Evolutionary conservation across 129 eudicot genomes (phyloP).

Genomic region (Flaveria robusta): DNA sequence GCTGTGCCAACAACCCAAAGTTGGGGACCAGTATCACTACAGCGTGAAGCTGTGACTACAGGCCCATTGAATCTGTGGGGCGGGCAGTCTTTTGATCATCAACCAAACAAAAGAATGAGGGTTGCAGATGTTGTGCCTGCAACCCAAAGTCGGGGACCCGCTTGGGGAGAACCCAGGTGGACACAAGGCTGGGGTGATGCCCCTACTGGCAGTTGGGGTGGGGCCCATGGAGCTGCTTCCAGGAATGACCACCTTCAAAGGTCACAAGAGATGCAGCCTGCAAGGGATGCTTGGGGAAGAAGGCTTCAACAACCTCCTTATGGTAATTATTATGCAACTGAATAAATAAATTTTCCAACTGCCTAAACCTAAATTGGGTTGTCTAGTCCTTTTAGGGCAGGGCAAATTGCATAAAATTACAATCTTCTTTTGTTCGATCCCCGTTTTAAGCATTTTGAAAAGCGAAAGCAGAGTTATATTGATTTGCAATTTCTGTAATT

Average conservation of each 20-base stretch:
- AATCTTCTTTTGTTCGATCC: too few relatives aligned
- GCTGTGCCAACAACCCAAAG: conserved; percentile 27
- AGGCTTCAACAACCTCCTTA: conserved; percentile 26
- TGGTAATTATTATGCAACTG: conserved; percentile 25
- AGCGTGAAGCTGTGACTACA: conserved; percentile 3
- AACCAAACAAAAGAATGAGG: conserved; percentile 27
- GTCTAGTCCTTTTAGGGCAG: too few relatives aligned
- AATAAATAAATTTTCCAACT: neutral
- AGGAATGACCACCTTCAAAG: neutral
- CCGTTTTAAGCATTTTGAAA: too few relatives aligned
- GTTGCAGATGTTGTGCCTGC: conserved; percentile 24
- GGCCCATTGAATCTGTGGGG: neutral
- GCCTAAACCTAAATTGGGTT: neutral
- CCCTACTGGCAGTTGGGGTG: conserved; percentile 1
- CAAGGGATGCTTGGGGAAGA: conserved; percentile 28
- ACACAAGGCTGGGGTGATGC: conserved; percentile 19
- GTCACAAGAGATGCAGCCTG: conserved; percentile 25
- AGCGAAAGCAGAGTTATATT: too few relatives aligned
- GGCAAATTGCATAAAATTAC: too few relatives aligned
- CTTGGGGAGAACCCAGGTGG: conserved; percentile 27
- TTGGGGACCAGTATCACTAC: conserved; percentile 13
- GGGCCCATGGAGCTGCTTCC: conserved; percentile 2
- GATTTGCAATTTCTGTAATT: neutral
- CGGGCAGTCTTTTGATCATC: neutral
- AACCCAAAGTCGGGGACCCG: conserved; percentile 25